A percentile compares a stretch with the other conserved stretches of the same genome.
These are phyloP conservation scores for Dactylellina parvicollis DNA, from an alignment of 2,329 filamentous ascomycete species.

Conservation along the genomic window DNA sequence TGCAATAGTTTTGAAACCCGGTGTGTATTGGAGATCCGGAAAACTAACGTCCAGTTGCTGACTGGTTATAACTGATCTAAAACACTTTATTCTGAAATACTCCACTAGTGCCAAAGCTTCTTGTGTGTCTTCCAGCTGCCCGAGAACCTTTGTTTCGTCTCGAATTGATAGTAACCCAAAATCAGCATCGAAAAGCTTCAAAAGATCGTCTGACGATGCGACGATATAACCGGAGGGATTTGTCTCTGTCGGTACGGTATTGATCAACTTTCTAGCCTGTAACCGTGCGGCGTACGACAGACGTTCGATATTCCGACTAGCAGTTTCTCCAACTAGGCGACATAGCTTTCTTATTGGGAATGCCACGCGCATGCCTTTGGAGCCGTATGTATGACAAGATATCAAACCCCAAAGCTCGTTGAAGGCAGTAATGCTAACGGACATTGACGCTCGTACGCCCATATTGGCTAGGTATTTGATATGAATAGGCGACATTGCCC, in stretches of 20 bases:
- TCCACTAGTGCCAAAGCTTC: constrained; percentile 86
- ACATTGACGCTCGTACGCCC: constrained; percentile 94
- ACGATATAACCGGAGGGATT: constrained; percentile 92
- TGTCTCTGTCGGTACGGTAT: constrained; percentile 79
- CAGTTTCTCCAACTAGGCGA: constrained; percentile 83
- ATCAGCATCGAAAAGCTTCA: constrained; percentile 86
- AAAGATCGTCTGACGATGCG: constrained; percentile 83
- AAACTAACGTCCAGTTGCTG: constrained; percentile 81
- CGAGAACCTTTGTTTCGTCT: constrained; percentile 88
- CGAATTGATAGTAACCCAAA: constrained; percentile 84
- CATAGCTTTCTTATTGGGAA: constrained; percentile 95
- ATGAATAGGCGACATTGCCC: constrained; percentile 90
- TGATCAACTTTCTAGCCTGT: constrained; percentile 87
- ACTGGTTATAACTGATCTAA: constrained; percentile 79
- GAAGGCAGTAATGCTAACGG: constrained; percentile 88
- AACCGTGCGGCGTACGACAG: constrained; percentile 85
- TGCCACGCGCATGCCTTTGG: constrained; percentile 83
- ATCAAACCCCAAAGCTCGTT: constrained; percentile 87
- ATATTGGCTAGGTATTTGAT: constrained; percentile 88
- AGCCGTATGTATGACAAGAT: constrained; percentile 82
- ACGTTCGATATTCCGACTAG: constrained; percentile 85
- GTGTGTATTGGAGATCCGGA: constrained; percentile 79
- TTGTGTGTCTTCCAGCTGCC: constrained; percentile 77
- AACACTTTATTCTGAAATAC: constrained; percentile 78
- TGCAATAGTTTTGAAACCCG: constrained; percentile 80